Evolutionary conservation across 345 rosid species (phyloP).

Genomic region (Linum tenue): DNA sequence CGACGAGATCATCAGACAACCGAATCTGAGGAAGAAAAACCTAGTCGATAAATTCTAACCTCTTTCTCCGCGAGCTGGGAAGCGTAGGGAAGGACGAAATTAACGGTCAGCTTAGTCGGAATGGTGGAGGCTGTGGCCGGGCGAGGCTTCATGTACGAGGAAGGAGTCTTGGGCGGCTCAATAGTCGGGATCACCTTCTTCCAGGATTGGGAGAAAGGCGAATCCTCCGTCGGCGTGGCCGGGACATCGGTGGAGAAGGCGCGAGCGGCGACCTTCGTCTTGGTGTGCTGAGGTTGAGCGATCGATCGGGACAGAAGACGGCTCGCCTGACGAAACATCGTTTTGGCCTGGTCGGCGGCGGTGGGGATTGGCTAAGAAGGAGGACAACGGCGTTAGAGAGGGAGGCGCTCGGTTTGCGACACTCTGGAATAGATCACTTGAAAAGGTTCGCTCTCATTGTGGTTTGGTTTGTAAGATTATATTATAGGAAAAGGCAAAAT

Average conservation of each 20-base stretch:
- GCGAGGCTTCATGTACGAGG: constrained; percentile 55
- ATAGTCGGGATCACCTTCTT: constrained; percentile 57
- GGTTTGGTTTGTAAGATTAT: too few relatives aligned
- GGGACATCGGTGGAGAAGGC: constrained; percentile 44
- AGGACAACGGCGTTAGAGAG: too few relatives aligned
- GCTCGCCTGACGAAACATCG: constrained; percentile 18
- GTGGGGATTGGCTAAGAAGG: neutral
- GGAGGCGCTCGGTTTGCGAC: too few relatives aligned
- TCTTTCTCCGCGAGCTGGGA: constrained; percentile 2
- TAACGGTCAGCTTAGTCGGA: constrained; percentile 1
- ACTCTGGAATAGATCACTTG: too few relatives aligned
- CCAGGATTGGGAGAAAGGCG: constrained; percentile 54
- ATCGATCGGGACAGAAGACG: constrained; percentile 13
- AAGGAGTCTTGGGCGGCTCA: constrained; percentile 76
- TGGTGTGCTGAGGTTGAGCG: constrained; percentile 3
- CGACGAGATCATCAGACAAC: neutral
- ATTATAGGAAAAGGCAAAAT: too few relatives aligned
- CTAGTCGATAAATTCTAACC: neutral
- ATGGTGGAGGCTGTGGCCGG: neutral
- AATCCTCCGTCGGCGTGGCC: constrained; percentile 37
- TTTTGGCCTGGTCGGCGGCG: neutral
- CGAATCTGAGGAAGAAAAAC: neutral
- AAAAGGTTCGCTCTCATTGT: too few relatives aligned
- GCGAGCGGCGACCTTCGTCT: constrained; percentile 18
- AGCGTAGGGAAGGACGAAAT: constrained; percentile 1